Percentiles rank a stretch among this genome's conserved stretches.
Conservation (phyloP, 345 rosid species). For the Barbarea vulgaris region DNA sequence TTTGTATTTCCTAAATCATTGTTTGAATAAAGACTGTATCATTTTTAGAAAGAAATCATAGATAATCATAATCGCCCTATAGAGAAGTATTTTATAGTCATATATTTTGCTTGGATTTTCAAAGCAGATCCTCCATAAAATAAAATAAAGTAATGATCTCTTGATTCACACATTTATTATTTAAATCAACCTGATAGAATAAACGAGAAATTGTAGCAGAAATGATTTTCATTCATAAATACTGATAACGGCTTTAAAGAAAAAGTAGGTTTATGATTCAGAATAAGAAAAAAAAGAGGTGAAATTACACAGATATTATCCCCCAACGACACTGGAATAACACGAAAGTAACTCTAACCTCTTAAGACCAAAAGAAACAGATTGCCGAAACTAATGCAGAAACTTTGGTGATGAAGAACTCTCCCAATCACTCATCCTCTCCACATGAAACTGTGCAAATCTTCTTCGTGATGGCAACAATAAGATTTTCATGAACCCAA, state of each 20-base stretch:
- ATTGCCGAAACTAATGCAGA: neutral
- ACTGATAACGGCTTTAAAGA: neutral
- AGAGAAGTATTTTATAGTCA: no score
- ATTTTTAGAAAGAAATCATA: no score
- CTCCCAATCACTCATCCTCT: constrained; percentile 1
- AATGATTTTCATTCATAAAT: constrained; percentile 3
- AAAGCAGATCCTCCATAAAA: neutral
- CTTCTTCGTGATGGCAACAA: constrained; percentile 25
- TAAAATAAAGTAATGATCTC: neutral
- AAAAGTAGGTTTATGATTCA: constrained; percentile 2
- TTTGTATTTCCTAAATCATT: neutral
- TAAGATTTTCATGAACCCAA: constrained; percentile 5
- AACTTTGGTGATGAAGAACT: constrained; percentile 22
- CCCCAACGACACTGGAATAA: neutral
- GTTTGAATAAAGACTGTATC: neutral
- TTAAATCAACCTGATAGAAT: neutral
- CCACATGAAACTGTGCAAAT: constrained; percentile 16
- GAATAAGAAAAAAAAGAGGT: neutral
- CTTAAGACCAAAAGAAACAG: constrained; percentile 6
- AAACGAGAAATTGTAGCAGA: neutral
- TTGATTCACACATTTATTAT: neutral
- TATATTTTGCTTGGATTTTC: neutral
- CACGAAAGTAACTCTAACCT: neutral
- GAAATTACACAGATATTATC: constrained; percentile 7
- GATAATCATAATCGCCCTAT: no score